Conservation (phyloP, 1,284 basidiomycete genomes). For the Apiotrichum gracile region DNA sequence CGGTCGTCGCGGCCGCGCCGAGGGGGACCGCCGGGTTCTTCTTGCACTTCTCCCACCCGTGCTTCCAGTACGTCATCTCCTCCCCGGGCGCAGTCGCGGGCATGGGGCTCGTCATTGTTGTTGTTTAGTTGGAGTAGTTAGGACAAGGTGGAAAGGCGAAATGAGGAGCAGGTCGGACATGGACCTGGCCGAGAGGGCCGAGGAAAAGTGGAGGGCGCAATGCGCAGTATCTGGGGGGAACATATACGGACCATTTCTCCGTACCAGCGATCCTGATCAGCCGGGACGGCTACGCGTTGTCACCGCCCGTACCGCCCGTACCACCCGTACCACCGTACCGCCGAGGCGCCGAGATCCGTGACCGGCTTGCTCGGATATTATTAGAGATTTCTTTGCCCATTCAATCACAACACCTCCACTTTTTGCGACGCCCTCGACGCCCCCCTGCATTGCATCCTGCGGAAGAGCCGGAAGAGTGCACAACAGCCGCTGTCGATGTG, state of each 20-base stretch:
- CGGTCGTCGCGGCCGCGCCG: conserved; percentile 61
- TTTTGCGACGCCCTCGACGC: not conserved
- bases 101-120: conserved; percentile 15
- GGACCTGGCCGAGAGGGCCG: not conserved
- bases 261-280: too few relatives aligned
- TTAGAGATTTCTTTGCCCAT: too few relatives aligned
- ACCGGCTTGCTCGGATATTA: too few relatives aligned
- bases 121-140: not conserved
- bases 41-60: conserved; percentile 64
- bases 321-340: too few relatives aligned
- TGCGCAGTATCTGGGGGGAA: too few relatives aligned
- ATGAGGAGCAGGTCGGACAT: not conserved
- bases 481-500: not conserved
- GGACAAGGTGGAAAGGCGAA: too few relatives aligned
- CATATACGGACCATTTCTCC: too few relatives aligned
- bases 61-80: conserved; percentile 55
- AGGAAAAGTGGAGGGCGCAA: not conserved
- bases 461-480: too few relatives aligned
- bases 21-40: conserved; percentile 72
- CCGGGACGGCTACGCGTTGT: too few relatives aligned
- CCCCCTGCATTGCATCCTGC: too few relatives aligned
- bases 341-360: too few relatives aligned
- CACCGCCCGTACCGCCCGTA: too few relatives aligned
- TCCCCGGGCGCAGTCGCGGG: conserved; percentile 2
- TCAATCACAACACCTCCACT: not conserved